Conservation (phyloP, 345 rosid species). For the Murraya paniculata region DNA sequence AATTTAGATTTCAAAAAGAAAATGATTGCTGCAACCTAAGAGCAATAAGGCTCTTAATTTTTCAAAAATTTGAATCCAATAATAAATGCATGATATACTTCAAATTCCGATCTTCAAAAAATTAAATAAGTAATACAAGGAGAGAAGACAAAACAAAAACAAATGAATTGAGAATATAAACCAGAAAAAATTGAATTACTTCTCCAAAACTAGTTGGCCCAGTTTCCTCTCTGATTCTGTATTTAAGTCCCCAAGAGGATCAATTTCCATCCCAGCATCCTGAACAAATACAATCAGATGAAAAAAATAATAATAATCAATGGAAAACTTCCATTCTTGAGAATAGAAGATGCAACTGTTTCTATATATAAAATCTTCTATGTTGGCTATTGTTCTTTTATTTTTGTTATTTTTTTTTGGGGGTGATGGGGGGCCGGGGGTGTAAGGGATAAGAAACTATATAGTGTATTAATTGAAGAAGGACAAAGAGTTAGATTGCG, state of each 20-base stretch:
- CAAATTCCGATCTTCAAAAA: not conserved
- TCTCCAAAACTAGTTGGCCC: conserved; percentile 81
- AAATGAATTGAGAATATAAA: not conserved
- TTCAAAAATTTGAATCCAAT: not conserved
- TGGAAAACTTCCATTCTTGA: not conserved
- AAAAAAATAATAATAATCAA: not conserved
- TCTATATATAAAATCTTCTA: not conserved
- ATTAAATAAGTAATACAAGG: not conserved
- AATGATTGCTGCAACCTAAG: not conserved
- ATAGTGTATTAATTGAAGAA: too few species aligned
- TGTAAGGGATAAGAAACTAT: too few species aligned
- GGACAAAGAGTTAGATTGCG: too few species aligned
- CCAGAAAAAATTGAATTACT: conserved; percentile 36
- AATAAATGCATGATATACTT: not conserved
- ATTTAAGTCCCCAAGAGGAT: conserved; percentile 83
- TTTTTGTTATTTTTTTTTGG: not conserved
- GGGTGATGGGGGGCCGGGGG: too few species aligned
- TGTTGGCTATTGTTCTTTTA: not conserved
- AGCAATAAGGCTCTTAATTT: not conserved
- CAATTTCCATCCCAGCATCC: conserved; percentile 83
- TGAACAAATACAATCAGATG: conserved; percentile 23
- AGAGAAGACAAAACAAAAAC: not conserved
- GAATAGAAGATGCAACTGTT: not conserved
- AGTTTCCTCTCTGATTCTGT: conserved; percentile 85
- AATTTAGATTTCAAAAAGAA: not conserved